phyloP scores from a whole-genome alignment of 768 basidiomycete genomes.

The Termitomyces sp. region DNA sequence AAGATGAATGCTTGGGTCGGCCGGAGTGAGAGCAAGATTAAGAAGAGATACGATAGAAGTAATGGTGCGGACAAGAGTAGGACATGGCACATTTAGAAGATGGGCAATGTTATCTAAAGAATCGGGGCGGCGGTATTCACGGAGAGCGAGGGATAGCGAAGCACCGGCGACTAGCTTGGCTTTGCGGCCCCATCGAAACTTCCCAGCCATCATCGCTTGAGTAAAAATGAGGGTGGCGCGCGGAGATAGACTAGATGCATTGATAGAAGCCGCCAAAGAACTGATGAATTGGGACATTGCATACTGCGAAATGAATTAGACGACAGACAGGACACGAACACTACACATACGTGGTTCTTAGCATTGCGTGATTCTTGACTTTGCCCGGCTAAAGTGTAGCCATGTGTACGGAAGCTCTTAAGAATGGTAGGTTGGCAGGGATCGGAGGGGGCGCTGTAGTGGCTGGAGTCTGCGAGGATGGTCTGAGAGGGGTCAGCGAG shows the following conservation, averaged over 20 bases:
- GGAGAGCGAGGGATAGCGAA: slow-evolving; percentile 62
- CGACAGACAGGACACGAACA: slow-evolving; percentile 1
- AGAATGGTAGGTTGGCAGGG: slow-evolving; percentile 31
- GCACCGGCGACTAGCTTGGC: slow-evolving; percentile 67
- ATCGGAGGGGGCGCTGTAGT: slow-evolving; percentile 29
- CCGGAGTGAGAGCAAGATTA: slow-evolving; percentile 42
- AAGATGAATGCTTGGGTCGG: slow-evolving; percentile 58
- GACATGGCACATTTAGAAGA: slow-evolving; percentile 47
- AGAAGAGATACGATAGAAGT: slow-evolving; percentile 46
- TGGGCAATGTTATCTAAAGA: slow-evolving; percentile 64
- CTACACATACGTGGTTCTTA: slow-evolving; percentile 50
- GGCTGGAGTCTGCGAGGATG: slow-evolving; percentile 45
- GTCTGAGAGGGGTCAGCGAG: slow-evolving; percentile 58
- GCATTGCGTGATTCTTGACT: slow-evolving; percentile 58
- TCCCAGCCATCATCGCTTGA: slow-evolving; percentile 52
- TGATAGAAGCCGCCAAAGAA: slow-evolving; percentile 52
- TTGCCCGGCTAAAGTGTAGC: slow-evolving; percentile 58
- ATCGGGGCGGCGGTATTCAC: slow-evolving; percentile 65
- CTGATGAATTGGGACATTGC: slow-evolving; percentile 60
- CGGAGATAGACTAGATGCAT: slow-evolving; percentile 52
- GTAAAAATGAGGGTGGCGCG: slow-evolving; percentile 67
- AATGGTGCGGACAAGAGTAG: slow-evolving; percentile 50
- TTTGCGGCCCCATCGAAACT: slow-evolving; percentile 69
- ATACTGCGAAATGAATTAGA: slow-evolving; percentile 31
- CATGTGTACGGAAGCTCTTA: slow-evolving; percentile 38